phyloP scores from a whole-genome alignment of 495 filamentous ascomycete species.

The Xylaria telfairii region DNA sequence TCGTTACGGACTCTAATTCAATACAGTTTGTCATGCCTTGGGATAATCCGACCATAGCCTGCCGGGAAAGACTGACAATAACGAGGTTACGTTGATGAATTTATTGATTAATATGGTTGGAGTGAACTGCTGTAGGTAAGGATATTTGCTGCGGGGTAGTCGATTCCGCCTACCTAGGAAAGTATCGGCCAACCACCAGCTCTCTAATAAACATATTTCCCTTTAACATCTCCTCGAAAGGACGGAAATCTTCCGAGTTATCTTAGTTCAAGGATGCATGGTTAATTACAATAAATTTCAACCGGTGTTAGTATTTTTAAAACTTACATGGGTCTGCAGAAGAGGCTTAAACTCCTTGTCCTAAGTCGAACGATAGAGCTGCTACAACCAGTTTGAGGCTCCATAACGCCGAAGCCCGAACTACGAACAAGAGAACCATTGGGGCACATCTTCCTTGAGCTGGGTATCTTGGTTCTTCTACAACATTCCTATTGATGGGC shows the following conservation, averaged over 20 bases:
- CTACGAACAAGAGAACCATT: too few species aligned
- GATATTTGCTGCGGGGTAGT: slow-evolving; percentile 17
- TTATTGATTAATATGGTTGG: neutral
- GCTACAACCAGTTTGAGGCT: too few species aligned
- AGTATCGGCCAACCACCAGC: neutral
- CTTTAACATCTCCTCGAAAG: neutral
- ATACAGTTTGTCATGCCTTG: slow-evolving; percentile 31
- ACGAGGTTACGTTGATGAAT: neutral
- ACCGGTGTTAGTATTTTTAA: neutral
- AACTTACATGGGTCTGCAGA: neutral
- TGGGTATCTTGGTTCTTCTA: neutral
- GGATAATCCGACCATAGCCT: neutral
- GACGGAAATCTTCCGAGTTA: neutral
- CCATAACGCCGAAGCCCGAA: too few species aligned
- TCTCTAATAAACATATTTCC: neutral
- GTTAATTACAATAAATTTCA: too few species aligned
- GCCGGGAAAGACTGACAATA: neutral
- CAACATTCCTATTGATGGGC: neutral
- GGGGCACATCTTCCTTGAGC: neutral
- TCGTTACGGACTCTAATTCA: slow-evolving; percentile 39
- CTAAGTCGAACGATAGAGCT: too few species aligned
- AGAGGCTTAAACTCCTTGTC: too few species aligned
- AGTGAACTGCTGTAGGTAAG: neutral
- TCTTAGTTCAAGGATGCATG: neutral
- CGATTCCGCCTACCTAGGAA: neutral